Evolutionary conservation across 129 eudicot genomes (phyloP).

Genomic region (Arctium lappa): DNA sequence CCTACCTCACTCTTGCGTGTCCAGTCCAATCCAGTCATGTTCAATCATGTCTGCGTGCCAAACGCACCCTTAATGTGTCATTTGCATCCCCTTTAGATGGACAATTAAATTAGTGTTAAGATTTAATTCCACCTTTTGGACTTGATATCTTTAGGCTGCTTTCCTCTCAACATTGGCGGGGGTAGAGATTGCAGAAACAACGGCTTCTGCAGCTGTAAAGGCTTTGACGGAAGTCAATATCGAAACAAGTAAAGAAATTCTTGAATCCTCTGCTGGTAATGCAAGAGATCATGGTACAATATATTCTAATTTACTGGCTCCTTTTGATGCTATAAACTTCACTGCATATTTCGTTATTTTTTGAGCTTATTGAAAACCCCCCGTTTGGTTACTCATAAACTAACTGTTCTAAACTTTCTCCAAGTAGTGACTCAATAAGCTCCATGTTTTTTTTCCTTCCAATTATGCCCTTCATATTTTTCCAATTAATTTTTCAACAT

Average conservation of each 20-base stretch:
- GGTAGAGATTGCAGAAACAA: conserved; percentile 82
- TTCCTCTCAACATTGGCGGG: conserved; percentile 90
- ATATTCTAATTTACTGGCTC: not conserved
- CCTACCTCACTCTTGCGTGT: not conserved
- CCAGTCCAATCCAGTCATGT: not conserved
- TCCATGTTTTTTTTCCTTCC: not conserved
- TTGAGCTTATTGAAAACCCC: not conserved
- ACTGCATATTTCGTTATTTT: conserved; percentile 1
- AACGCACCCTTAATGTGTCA: not conserved
- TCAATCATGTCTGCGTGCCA: not conserved
- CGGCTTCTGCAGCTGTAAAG: conserved; percentile 79
- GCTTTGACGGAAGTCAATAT: conserved; percentile 52
- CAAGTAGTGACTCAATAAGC: not conserved
- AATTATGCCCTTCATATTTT: not conserved
- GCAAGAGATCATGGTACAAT: conserved; percentile 41
- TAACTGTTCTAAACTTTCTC: not conserved
- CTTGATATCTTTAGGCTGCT: conserved; percentile 60
- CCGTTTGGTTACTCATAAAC: not conserved
- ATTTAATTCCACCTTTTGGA: conserved; percentile 10
- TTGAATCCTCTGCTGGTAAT: conserved; percentile 24
- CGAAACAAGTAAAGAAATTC: conserved; percentile 31
- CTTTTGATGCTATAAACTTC: not conserved
- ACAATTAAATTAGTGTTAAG: not conserved
- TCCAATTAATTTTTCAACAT: not conserved
- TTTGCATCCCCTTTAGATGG: conserved; percentile 2